Percentiles rank a stretch among this genome's conserved stretches.
Evolutionary conservation across 768 basidiomycete species (phyloP).

Genomic region (Boletus speciosus): DNA sequence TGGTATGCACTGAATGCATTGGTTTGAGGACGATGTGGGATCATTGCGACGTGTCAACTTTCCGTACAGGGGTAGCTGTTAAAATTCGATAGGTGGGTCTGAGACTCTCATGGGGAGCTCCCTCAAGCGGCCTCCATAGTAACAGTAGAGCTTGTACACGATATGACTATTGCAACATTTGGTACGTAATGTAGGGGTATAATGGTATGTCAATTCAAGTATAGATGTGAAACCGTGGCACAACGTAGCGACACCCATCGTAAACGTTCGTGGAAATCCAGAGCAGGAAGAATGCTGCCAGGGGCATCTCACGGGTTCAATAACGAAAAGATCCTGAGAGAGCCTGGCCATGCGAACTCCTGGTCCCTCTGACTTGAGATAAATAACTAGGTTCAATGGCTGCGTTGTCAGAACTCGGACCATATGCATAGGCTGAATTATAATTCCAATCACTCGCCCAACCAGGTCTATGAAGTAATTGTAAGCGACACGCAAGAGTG

Average conservation of each 20-base stretch:
- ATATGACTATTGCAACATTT: conserved; percentile 6
- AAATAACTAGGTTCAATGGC: conserved; percentile 1
- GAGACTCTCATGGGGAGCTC: no score
- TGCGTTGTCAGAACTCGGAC: conserved; percentile 1
- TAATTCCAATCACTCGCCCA: conserved; percentile 24
- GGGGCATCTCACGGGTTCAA: conserved; percentile 6
- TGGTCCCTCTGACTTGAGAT: conserved; percentile 3
- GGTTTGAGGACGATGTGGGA: no score
- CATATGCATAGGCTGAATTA: conserved; percentile 7
- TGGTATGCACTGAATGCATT: no score
- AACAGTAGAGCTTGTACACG: not conserved
- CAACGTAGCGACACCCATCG: not conserved
- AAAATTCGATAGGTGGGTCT: no score
- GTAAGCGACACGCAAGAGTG: not conserved
- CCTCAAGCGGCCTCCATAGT: not conserved
- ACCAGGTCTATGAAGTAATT: conserved; percentile 1
- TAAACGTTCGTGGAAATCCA: conserved; percentile 4
- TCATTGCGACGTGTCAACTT: no score
- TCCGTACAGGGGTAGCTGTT: no score
- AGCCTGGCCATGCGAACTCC: conserved; percentile 3
- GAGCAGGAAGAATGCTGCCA: not conserved
- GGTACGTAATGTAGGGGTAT: conserved; percentile 17
- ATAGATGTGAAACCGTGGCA: not conserved
- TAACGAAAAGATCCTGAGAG: conserved; percentile 7
- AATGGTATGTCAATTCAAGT: conserved; percentile 2